phyloP scores from a whole-genome alignment of 768 basidiomycete genomes.

The Lactarius quietus region DNA sequence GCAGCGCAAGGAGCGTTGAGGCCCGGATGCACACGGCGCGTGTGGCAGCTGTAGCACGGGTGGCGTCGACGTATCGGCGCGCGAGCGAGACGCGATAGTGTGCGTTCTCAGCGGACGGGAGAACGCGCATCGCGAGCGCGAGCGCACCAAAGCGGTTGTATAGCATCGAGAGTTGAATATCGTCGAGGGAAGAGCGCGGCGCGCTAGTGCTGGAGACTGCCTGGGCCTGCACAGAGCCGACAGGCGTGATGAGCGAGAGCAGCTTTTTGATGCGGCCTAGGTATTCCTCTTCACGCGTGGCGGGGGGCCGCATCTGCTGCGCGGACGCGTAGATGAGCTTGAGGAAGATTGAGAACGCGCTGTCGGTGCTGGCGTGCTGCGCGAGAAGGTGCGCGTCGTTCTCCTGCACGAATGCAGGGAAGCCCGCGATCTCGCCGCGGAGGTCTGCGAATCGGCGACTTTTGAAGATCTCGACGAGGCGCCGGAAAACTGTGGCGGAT shows the following conservation, averaged over 20 bases:
- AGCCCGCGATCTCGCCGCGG: slow-evolving; percentile 54
- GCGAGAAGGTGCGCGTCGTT: slow-evolving; percentile 52
- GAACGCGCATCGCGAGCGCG: slow-evolving; percentile 66
- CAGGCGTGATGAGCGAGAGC: slow-evolving; percentile 66
- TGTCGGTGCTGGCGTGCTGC: slow-evolving; percentile 52
- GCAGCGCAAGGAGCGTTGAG: slow-evolving; percentile 62
- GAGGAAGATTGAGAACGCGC: slow-evolving; percentile 74
- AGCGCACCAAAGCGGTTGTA: slow-evolving; percentile 79
- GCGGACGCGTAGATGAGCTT: slow-evolving; percentile 74
- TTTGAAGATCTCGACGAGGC: slow-evolving; percentile 69
- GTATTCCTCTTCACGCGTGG: slow-evolving; percentile 31
- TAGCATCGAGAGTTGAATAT: slow-evolving; percentile 63
- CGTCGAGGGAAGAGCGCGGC: slow-evolving; percentile 43
- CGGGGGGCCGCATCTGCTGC: slow-evolving; percentile 33
- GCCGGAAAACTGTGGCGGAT: slow-evolving; percentile 54
- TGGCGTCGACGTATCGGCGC: slow-evolving; percentile 63
- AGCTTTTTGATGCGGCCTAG: slow-evolving; percentile 58
- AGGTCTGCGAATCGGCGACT: slow-evolving; percentile 75
- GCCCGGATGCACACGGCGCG: slow-evolving; percentile 73
- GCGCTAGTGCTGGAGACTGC: slow-evolving; percentile 28
- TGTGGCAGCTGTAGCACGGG: slow-evolving; percentile 57
- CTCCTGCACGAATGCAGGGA: slow-evolving; percentile 65
- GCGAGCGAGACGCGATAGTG: slow-evolving; percentile 59
- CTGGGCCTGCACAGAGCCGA: slow-evolving; percentile 51
- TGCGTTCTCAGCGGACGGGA: slow-evolving; percentile 46